These are phyloP conservation scores for Auriscalpium vulgare DNA, from an alignment of 768 basidiomycete species.

Conservation along the genomic window DNA sequence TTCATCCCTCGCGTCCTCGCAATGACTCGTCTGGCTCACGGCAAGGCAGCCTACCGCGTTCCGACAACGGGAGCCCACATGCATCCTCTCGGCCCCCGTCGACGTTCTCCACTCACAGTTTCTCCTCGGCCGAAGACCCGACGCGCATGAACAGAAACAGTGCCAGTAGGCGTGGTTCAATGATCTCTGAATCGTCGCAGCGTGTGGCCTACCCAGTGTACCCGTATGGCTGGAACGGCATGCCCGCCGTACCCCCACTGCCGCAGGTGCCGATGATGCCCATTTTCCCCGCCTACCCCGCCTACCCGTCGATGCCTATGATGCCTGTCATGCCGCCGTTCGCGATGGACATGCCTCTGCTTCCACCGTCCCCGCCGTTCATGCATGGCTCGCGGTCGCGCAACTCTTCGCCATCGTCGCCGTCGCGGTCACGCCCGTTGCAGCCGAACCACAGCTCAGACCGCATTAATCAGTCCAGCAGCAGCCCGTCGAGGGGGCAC, in stretches of 20 bases:
- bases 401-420: conserved; percentile 1
- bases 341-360: conserved; percentile 15
- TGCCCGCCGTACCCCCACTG: conserved; percentile 2
- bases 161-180: conserved; percentile 5
- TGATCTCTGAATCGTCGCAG: conserved; percentile 9
- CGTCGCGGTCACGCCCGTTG: not conserved
- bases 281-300: not conserved
- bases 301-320: conserved; percentile 1
- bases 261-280: conserved; percentile 7
- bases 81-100: conserved; percentile 4
- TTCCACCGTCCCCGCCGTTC: conserved; percentile 16
- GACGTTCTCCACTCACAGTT: conserved; percentile 1
- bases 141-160: conserved; percentile 1
- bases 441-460: conserved; percentile 9
- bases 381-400: conserved; percentile 13
- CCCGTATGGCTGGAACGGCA: conserved; percentile 5
- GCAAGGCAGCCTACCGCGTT: conserved; percentile 1
- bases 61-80: conserved; percentile 4
- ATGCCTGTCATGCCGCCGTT: conserved; percentile 13
- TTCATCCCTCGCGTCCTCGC: not conserved
- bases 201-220: conserved; percentile 2
- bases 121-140: conserved; percentile 10
- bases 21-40: conserved; percentile 5
- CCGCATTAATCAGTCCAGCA: conserved; percentile 1
- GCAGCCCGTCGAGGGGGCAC: conserved; percentile 1